These are phyloP conservation scores for Metschnikowia shivogae DNA, from an alignment of 805 yeast genomes.

Conservation along the genomic window DNA sequence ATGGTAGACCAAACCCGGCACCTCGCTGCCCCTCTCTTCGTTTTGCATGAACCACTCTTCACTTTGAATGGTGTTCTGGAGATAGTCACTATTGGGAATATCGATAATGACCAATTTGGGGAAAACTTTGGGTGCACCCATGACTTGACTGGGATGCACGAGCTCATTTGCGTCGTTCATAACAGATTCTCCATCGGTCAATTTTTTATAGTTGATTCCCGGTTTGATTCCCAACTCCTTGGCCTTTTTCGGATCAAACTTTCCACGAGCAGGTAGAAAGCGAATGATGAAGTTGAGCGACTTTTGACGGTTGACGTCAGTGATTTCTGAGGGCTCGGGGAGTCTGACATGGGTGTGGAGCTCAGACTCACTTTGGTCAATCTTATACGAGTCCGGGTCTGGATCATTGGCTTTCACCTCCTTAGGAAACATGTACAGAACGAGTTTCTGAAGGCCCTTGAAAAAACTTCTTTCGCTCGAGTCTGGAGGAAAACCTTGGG, in stretches of 20 bases:
- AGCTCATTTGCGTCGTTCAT: constrained; percentile 54
- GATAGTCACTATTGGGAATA: constrained; percentile 54
- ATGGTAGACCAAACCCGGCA: constrained; percentile 63
- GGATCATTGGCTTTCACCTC: constrained; percentile 39
- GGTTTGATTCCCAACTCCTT: constrained; percentile 62
- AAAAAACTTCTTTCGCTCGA: not conserved
- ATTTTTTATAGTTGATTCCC: constrained; percentile 53
- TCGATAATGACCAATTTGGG: constrained; percentile 67
- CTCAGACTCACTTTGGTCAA: constrained; percentile 36
- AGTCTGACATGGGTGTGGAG: constrained; percentile 36
- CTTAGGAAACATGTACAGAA: constrained; percentile 54
- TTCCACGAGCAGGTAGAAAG: constrained; percentile 69
- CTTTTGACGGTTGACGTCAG: constrained; percentile 31
- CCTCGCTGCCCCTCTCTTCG: constrained; percentile 29
- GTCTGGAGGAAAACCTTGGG: not conserved
- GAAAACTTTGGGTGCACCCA: constrained; percentile 57
- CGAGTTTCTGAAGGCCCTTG: constrained; percentile 32
- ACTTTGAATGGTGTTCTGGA: constrained; percentile 24
- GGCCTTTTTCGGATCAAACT: constrained; percentile 66
- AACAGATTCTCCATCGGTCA: constrained; percentile 60
- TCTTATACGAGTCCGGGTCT: constrained; percentile 35
- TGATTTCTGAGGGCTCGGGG: constrained; percentile 21
- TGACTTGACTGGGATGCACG: constrained; percentile 65
- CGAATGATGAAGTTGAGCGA: constrained; percentile 68
- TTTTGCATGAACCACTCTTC: constrained; percentile 30